Base-by-base conservation (phyloP, 805 yeast genomes). In the Pichia nakasei region DNA sequence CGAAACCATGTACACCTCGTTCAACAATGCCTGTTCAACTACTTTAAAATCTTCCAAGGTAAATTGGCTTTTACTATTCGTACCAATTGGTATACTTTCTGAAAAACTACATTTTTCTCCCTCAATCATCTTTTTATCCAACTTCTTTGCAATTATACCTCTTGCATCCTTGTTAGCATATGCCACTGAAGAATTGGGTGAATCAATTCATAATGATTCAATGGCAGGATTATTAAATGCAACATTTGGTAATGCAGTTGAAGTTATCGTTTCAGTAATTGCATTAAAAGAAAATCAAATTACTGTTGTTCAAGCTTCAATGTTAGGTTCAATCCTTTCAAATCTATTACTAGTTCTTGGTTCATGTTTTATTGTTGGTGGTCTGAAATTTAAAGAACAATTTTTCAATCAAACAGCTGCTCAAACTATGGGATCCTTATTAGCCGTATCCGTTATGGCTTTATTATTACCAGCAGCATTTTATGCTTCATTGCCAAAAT, bases 241-340 rank as follows among this genome's bases (percentile, higher is more conserved):
- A 3, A 89, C 97, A 9, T 86, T 93, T 61, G 98, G 98, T 47
- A 93, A 93, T 62, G 97, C 97, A 2, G 96, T 93, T 20, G 98
- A 93, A 67, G 78, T 93, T 48, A 93, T 93, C 62, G 97, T 93
- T 31, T 85, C 96, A 2, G 70, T 93, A 22, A 87, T 93, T 53
- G 98, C 98, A 1, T 70, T 93, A 55, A 71, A 67, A 52, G 82
- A 85, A 37, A 85, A 86, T 52, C 97, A 93, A 65, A 79, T 93
- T 41, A 75, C 95, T 50, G 89, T 93, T 56, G 97, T 93, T 24
- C 97, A 93, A 65, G 95, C 97, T 2, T 85, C 95, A 19, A 91
- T 93, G 97, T 74, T 93, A 46, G 98, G 98, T 27, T 83, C 95
- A 42, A 85, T 93, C 48, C 70, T 93, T 46, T 85, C 96, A 39